Evolutionary conservation across 2,329 filamentous ascomycete species (phyloP).

Genomic region (Epichloe aotearoae): DNA sequence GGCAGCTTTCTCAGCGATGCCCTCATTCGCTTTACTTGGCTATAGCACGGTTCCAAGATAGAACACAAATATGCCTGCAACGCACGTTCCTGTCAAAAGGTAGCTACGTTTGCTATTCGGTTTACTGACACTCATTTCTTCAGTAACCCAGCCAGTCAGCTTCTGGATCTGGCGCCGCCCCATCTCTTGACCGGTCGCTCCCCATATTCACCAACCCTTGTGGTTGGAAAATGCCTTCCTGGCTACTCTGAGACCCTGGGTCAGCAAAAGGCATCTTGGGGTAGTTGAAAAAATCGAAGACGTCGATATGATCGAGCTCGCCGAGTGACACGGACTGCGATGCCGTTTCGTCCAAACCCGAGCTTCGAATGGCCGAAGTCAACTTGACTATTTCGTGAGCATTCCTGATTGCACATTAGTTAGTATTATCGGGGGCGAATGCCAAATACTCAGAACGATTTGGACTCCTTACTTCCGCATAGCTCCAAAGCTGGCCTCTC

Average conservation of each 20-base stretch:
- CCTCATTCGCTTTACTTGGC: not conserved
- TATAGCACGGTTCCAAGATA: too few relatives aligned
- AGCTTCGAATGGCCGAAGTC: constrained; percentile 22
- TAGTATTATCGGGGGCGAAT: not conserved
- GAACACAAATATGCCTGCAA: not conserved
- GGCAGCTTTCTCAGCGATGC: not conserved
- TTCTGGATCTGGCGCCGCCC: constrained; percentile 7
- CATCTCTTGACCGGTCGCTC: constrained; percentile 1
- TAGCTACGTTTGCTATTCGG: not conserved
- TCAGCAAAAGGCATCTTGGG: constrained; percentile 19
- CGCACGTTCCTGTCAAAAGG: not conserved
- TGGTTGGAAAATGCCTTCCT: constrained; percentile 13
- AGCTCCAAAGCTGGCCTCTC: constrained; percentile 22
- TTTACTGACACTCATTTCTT: not conserved
- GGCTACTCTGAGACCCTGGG: constrained; percentile 4
- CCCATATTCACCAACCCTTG: constrained; percentile 6
- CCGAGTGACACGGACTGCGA: constrained; percentile 24
- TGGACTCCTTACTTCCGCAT: constrained; percentile 26
- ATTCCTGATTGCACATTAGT: constrained; percentile 15
- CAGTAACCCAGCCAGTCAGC: constrained; percentile 10
- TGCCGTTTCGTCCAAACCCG: constrained; percentile 24
- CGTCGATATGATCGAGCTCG: constrained; percentile 30
- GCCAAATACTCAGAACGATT: not conserved
- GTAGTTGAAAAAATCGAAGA: constrained; percentile 35
- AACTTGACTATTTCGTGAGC: constrained; percentile 26